A percentile compares a stretch with the other conserved stretches of the same genome.
Evolutionary conservation across 768 basidiomycete genomes (phyloP).

Genomic region (Suillus lakei): DNA sequence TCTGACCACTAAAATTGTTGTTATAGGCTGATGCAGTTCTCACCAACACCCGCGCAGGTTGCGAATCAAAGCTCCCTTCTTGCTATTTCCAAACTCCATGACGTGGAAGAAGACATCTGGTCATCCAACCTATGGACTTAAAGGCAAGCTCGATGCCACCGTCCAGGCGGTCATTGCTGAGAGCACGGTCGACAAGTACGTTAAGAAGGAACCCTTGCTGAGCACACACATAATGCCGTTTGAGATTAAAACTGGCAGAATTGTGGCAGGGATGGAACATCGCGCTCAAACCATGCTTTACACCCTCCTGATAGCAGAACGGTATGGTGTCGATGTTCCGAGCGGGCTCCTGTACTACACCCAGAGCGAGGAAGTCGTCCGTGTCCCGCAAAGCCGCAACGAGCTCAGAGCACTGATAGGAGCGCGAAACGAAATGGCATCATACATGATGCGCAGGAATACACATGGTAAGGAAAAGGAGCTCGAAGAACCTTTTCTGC

Average conservation of each 20-base stretch:
- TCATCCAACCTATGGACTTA: conserved; percentile 93
- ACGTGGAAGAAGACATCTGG: conserved; percentile 98
- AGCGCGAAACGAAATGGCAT: conserved; percentile 84
- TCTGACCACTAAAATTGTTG: conserved; percentile 5
- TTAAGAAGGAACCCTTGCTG: conserved; percentile 25
- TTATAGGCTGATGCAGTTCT: conserved; percentile 66
- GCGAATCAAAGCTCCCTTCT: conserved; percentile 57
- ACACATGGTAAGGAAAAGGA: conserved; percentile 24
- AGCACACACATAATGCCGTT: conserved; percentile 62
- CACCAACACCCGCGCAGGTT: conserved; percentile 64
- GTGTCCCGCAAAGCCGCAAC: conserved; percentile 78
- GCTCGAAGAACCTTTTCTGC: conserved; percentile 66
- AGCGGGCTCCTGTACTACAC: conserved; percentile 94
- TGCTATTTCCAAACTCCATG: conserved; percentile 77
- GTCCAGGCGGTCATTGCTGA: conserved; percentile 71
- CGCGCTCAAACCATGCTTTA: conserved; percentile 99
- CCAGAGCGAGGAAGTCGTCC: conserved; percentile 84
- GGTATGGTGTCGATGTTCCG: conserved; percentile 83
- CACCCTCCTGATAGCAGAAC: conserved; percentile 85
- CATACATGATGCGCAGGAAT: conserved; percentile 66
- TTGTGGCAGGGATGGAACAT: conserved; percentile 83
- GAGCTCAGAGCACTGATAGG: conserved; percentile 86
- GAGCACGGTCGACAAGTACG: conserved; percentile 29
- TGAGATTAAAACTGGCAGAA: conserved; percentile 94
- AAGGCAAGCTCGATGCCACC: conserved; percentile 94